Evolutionary conservation across 2,329 filamentous ascomycete genomes (phyloP).

Genomic region (Fusarium sp.): DNA sequence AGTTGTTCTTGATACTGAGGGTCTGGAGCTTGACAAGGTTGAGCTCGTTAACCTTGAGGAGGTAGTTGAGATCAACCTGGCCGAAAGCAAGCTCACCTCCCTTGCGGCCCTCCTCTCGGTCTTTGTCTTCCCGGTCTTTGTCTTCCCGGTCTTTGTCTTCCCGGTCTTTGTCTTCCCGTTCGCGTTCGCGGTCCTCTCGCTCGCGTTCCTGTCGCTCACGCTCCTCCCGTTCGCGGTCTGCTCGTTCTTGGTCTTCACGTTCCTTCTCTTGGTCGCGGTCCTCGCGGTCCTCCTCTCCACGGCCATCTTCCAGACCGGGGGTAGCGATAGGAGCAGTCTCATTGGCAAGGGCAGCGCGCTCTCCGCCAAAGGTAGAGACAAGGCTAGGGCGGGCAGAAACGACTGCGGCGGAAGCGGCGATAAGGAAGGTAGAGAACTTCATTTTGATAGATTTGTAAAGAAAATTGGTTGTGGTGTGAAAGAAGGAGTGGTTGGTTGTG

Average conservation of each 20-base stretch:
- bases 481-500: neutral
- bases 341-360: constrained; percentile 17
- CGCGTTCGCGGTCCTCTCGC: neutral
- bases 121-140: neutral
- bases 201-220: neutral
- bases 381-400: constrained; percentile 58
- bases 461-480: constrained; percentile 2
- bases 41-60: constrained; percentile 60
- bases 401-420: constrained; percentile 59
- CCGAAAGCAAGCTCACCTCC: constrained; percentile 58
- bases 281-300: constrained; percentile 21
- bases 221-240: neutral
- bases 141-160: neutral
- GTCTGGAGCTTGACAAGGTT: constrained; percentile 57
- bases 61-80: constrained; percentile 58
- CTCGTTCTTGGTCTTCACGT: neutral
- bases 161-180: neutral
- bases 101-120: constrained; percentile 1
- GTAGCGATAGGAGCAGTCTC: constrained; percentile 14
- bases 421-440: constrained; percentile 61
- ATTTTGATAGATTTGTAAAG: constrained; percentile 55
- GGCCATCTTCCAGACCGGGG: constrained; percentile 2
- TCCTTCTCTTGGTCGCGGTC: neutral
- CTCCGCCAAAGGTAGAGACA: constrained; percentile 44
- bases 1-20: constrained; percentile 57